Evolutionary conservation across 176 grass and related monocot genomes (phyloP).

Genomic region (Phragmites australis): DNA sequence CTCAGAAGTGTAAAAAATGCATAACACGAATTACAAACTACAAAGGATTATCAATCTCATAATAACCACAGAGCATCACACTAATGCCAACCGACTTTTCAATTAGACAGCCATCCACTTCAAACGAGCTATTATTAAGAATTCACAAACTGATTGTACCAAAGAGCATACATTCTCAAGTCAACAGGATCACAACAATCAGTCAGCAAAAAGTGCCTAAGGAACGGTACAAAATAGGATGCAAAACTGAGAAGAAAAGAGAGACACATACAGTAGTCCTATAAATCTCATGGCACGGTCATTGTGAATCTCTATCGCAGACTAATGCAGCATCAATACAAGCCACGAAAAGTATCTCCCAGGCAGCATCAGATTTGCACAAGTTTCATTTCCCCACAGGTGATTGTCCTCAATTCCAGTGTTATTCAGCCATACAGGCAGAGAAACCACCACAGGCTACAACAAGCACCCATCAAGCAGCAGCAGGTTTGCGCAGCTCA

Average conservation of each 20-base stretch:
- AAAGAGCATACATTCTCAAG: neutral
- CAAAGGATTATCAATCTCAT: neutral
- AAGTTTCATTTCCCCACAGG: conserved; percentile 5
- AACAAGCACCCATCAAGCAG: conserved; percentile 31
- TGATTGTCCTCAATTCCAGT: neutral
- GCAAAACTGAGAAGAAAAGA: neutral
- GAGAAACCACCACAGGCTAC: conserved; percentile 21
- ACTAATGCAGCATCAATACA: conserved; percentile 30
- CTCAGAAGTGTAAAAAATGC: too few relatives aligned
- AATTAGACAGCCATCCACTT: too few relatives aligned
- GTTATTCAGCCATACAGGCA: conserved; percentile 23
- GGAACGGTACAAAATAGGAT: conserved; percentile 34
- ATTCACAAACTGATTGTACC: neutral
- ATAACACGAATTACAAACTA: neutral
- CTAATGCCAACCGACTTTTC: too few relatives aligned
- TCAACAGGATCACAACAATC: neutral
- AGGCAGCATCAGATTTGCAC: conserved; percentile 2
- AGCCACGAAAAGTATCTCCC: conserved; percentile 12
- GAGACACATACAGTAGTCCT: neutral
- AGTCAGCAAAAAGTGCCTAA: neutral
- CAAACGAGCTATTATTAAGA: neutral
- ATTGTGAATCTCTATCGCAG: neutral
- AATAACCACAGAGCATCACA: neutral
- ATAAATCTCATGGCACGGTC: conserved; percentile 10
- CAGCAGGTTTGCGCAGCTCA: conserved; percentile 63